These are phyloP conservation scores for Aegilops sharonensis DNA, from an alignment of 176 grass and related monocot species.

Conservation along the genomic window DNA sequence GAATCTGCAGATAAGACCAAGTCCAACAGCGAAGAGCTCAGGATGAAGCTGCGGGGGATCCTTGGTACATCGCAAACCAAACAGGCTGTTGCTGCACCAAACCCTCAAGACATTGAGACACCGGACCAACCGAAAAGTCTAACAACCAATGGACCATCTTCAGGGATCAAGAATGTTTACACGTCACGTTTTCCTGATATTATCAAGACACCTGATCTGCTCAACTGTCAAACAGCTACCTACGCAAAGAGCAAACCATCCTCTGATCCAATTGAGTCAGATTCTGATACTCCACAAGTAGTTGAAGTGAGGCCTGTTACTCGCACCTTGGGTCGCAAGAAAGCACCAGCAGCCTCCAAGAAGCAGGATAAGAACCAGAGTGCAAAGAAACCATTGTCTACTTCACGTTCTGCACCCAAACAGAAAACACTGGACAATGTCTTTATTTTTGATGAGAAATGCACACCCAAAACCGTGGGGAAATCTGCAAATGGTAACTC, in stretches of 20 bases:
- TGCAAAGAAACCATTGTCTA: slow-evolving; percentile 67
- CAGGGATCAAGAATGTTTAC: slow-evolving; percentile 49
- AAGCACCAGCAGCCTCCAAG: slow-evolving; percentile 43
- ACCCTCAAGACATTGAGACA: slow-evolving; percentile 32
- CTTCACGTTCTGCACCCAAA: slow-evolving; percentile 53
- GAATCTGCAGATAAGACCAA: slow-evolving; percentile 41
- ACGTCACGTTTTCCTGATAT: slow-evolving; percentile 43
- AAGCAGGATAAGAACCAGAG: slow-evolving; percentile 32
- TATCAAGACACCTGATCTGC: slow-evolving; percentile 47
- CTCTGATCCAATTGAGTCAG: slow-evolving; percentile 84
- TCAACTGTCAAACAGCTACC: slow-evolving; percentile 51
- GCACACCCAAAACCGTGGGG: slow-evolving; percentile 34
- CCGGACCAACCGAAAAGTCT: slow-evolving; percentile 33
- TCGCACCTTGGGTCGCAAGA: slow-evolving; percentile 41
- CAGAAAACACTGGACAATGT: slow-evolving; percentile 41
- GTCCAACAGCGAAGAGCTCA: slow-evolving; percentile 50
- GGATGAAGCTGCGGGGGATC: slow-evolving; percentile 85
- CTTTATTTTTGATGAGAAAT: slow-evolving; percentile 55
- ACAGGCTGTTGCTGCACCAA: slow-evolving; percentile 46
- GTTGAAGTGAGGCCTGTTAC: slow-evolving; percentile 62
- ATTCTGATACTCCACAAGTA: slow-evolving; percentile 71
- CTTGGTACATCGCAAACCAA: slow-evolving; percentile 78
- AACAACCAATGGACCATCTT: slow-evolving; percentile 40
- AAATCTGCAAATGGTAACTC: slow-evolving; percentile 42
- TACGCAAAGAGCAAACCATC: slow-evolving; percentile 50